These are phyloP conservation scores for Arabis hirsuta DNA, from an alignment of 345 rosid species.

Conservation along the genomic window DNA sequence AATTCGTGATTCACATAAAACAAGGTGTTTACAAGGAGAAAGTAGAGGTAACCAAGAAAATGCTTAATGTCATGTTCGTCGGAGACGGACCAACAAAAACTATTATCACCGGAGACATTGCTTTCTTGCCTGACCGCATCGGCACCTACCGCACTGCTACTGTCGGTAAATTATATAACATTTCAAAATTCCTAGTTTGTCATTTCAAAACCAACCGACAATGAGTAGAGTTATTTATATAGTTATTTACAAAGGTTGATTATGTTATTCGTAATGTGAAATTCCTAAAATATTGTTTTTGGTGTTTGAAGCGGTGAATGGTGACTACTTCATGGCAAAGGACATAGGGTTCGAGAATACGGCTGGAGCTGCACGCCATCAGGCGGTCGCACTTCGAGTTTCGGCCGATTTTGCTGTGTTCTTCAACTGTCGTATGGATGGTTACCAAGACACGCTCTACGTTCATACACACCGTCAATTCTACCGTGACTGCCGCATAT, in stretches of 20 bases:
- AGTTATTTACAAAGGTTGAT: too few relatives aligned
- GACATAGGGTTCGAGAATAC: constrained; percentile 70
- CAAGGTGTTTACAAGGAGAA: constrained; percentile 67
- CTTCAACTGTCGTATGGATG: constrained; percentile 63
- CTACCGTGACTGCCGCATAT: constrained; percentile 71
- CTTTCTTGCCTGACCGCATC: constrained; percentile 48
- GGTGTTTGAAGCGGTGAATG: constrained; percentile 50
- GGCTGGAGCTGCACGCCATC: constrained; percentile 64
- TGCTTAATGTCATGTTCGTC: constrained; percentile 58
- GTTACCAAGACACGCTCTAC: constrained; percentile 74
- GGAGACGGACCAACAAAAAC: constrained; percentile 86
- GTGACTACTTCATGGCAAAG: constrained; percentile 66
- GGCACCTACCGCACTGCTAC: constrained; percentile 64
- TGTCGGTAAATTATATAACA: constrained; percentile 50
- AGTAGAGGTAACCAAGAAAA: constrained; percentile 43
- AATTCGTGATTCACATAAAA: constrained; percentile 70
- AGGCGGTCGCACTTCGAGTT: constrained; percentile 74
- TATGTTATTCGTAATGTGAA: background rate
- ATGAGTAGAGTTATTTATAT: too few relatives aligned
- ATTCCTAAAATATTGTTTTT: background rate
- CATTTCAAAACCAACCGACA: background rate
- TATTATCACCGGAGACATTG: constrained; percentile 59
- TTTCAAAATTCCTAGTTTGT: background rate
- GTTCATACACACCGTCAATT: constrained; percentile 71
- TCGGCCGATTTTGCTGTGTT: constrained; percentile 58